phyloP scores from a whole-genome alignment of 495 filamentous ascomycete genomes.

The Aspergillus diversus region DNA sequence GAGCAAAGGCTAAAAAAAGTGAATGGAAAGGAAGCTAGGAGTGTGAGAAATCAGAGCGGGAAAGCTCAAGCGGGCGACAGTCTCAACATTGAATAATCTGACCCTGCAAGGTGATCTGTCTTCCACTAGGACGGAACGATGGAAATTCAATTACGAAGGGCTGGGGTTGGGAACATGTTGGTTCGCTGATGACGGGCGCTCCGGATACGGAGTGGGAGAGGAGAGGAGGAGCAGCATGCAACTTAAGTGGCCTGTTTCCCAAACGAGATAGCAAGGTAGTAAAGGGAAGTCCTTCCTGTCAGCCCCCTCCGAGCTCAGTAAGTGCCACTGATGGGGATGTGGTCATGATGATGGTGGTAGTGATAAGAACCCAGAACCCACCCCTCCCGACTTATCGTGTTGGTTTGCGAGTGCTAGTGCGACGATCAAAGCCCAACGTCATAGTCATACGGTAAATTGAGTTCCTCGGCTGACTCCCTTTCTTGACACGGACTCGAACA shows the following conservation, averaged over 20 bases:
- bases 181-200: not conserved
- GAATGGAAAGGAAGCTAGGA: not conserved
- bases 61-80: not conserved
- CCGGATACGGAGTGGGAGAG: not conserved
- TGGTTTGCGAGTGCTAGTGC: not conserved
- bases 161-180: not conserved
- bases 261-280: too few species aligned
- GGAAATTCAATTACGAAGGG: not conserved
- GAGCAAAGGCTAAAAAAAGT: conserved; percentile 7
- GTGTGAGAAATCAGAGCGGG: not conserved
- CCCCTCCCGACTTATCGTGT: too few species aligned
- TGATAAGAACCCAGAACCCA: not conserved
- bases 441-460: conserved; percentile 2
- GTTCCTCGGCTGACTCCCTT: not conserved
- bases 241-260: too few species aligned
- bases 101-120: conserved; percentile 20
- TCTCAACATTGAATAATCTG: conserved; percentile 3
- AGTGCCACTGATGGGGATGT: not conserved
- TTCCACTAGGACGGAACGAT: not conserved
- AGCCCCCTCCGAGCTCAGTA: too few species aligned
- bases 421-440: conserved; percentile 3
- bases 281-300: too few species aligned
- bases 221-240: not conserved
- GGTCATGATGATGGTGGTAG: not conserved
- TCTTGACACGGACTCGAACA: conserved; percentile 1